Evolutionary conservation across 768 basidiomycete species (phyloP).

Genomic region (Termitomyces sp.): DNA sequence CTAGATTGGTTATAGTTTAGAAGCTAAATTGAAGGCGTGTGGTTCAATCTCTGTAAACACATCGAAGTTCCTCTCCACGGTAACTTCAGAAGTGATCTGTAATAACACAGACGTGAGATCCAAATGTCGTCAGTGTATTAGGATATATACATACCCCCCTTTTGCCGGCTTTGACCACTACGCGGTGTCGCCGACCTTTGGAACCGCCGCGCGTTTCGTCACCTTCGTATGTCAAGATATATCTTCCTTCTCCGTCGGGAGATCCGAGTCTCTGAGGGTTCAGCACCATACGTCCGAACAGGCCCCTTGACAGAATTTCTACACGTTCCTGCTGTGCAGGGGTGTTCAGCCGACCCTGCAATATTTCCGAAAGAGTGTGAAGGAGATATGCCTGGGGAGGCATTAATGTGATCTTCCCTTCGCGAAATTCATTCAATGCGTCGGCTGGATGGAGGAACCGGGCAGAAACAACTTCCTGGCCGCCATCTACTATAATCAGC

Average conservation of each 20-base stretch:
- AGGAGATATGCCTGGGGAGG: constrained; percentile 76
- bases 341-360: constrained; percentile 40
- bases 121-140: background rate
- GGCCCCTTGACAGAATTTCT: constrained; percentile 42
- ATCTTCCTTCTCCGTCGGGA: constrained; percentile 40
- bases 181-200: constrained; percentile 58
- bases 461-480: constrained; percentile 65
- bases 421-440: constrained; percentile 50
- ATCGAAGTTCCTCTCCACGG: constrained; percentile 61
- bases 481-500: constrained; percentile 42
- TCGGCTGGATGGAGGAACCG: constrained; percentile 58
- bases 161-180: constrained; percentile 41
- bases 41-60: constrained; percentile 53
- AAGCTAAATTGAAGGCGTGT: constrained; percentile 20
- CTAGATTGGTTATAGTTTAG: constrained; percentile 25
- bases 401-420: constrained; percentile 56
- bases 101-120: constrained; percentile 1
- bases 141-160: constrained; percentile 42
- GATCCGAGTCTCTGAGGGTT: constrained; percentile 42
- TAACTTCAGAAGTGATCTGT: constrained; percentile 50
- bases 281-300: constrained; percentile 61
- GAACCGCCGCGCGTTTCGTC: constrained; percentile 66
- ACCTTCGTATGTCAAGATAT: constrained; percentile 61
- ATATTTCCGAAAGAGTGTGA: constrained; percentile 52
- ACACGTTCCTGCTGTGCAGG: constrained; percentile 43